Evolutionary conservation across 164 flowering plant species (phyloP).

Genomic region (grape (Vitis vinifera)): ASM3070453v1 NC_081818.1:27184001-27184500

Average conservation of each 20-base stretch:
- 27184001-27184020: constrained; percentile 17
- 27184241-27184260: constrained; percentile 27
- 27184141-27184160: constrained; percentile 26
- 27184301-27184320: constrained; percentile 14
- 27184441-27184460: constrained; percentile 19
- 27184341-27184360: constrained; percentile 29
- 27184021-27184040: constrained; percentile 12
- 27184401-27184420: constrained; percentile 17
- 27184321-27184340: constrained; percentile 22
- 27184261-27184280: constrained; percentile 24
- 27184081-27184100: constrained; percentile 20
- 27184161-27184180: constrained; percentile 13
- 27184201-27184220: constrained; percentile 15
- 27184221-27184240: constrained; percentile 30
- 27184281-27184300: constrained; percentile 25
- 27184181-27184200: constrained; percentile 15
- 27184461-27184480: not conserved
- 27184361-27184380: constrained; percentile 34
- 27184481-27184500: too few relatives aligned
- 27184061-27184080: constrained; percentile 28
- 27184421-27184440: constrained; percentile 12
- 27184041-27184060: constrained; percentile 15
- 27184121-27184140: constrained; percentile 9
- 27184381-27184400: constrained; percentile 12
- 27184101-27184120: constrained; percentile 28